phyloP scores from a whole-genome alignment of 169 alveolate species.

The Eimeria maxima region DNA sequence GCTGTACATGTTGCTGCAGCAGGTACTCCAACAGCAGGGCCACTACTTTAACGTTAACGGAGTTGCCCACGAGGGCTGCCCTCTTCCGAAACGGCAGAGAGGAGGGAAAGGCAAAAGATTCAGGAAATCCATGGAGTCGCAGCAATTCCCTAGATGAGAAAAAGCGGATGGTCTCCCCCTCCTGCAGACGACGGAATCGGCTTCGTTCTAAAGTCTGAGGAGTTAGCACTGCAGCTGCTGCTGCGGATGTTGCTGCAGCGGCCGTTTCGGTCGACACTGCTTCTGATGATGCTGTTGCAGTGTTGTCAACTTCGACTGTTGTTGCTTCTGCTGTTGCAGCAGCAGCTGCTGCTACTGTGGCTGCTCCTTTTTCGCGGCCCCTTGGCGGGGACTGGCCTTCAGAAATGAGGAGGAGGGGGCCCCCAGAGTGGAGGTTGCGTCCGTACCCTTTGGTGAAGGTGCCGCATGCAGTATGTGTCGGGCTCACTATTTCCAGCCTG shows the following conservation, averaged over 20 bases:
- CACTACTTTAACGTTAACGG: constrained; percentile 87
- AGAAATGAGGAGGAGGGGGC: constrained; percentile 73
- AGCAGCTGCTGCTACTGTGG: constrained; percentile 50
- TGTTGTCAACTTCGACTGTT: neutral
- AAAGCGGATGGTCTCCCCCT: constrained; percentile 79
- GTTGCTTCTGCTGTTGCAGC: neutral
- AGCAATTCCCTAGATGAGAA: constrained; percentile 89
- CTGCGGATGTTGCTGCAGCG: constrained; percentile 1
- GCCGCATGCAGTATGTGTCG: constrained; percentile 86
- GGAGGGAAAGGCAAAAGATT: constrained; percentile 84
- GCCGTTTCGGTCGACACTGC: constrained; percentile 10
- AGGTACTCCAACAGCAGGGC: constrained; percentile 86
- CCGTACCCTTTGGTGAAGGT: constrained; percentile 90
- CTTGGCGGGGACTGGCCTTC: neutral
- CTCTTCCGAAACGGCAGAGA: constrained; percentile 81
- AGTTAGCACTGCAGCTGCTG: constrained; percentile 65
- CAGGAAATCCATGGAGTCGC: constrained; percentile 88
- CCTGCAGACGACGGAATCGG: constrained; percentile 43
- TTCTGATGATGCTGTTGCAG: constrained; percentile 5
- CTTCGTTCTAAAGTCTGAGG: neutral
- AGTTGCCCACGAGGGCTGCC: constrained; percentile 88
- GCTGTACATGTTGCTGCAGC: constrained; percentile 9
- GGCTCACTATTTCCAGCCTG: constrained; percentile 88
- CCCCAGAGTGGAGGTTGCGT: constrained; percentile 78
- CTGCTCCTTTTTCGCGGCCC: neutral